Percentiles rank a stretch among this genome's conserved stretches.
Evolutionary conservation across 2,329 filamentous ascomycete genomes (phyloP).

Genomic region (Trichoderma sp.): DNA sequence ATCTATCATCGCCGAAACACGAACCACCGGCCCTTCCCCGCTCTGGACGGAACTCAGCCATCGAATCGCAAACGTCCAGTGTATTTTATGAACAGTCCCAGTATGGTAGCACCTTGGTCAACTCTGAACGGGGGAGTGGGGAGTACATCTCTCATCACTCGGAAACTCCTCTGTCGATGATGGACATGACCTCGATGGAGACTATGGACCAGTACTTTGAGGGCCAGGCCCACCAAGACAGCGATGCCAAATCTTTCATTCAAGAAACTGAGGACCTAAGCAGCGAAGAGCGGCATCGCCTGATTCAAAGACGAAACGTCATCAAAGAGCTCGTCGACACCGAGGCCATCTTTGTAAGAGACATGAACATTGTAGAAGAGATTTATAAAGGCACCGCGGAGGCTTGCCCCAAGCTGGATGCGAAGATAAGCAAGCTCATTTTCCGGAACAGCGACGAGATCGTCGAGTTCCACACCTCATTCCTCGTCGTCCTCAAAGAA

Average conservation of each 20-base stretch:
- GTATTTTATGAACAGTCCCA: conserved; percentile 42
- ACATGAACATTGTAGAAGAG: conserved; percentile 96
- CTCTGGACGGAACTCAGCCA: conserved; percentile 37
- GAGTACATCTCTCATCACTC: conserved; percentile 46
- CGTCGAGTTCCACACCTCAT: conserved; percentile 78
- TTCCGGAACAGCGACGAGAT: conserved; percentile 94
- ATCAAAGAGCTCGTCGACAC: conserved; percentile 94
- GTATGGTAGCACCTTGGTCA: conserved; percentile 43
- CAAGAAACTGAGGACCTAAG: conserved; percentile 45
- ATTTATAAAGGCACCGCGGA: conserved; percentile 95
- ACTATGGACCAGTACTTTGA: conserved; percentile 43
- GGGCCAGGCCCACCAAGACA: conserved; percentile 41
- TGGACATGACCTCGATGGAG: conserved; percentile 49
- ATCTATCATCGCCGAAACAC: conserved; percentile 49
- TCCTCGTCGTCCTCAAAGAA: conserved; percentile 78
- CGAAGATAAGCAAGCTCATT: conserved; percentile 82
- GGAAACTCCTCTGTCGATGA: conserved; percentile 47
- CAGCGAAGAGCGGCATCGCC: conserved; percentile 65
- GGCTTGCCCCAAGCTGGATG: conserved; percentile 75
- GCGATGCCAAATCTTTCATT: conserved; percentile 36
- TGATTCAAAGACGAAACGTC: conserved; percentile 78
- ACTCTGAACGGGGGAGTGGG: conserved; percentile 49
- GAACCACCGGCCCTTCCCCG: conserved; percentile 53
- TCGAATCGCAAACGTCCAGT: conserved; percentile 46
- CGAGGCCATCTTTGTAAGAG: conserved; percentile 84